phyloP scores from a whole-genome alignment of 2,329 filamentous ascomycete genomes.

The Tothia fuscella region DNA sequence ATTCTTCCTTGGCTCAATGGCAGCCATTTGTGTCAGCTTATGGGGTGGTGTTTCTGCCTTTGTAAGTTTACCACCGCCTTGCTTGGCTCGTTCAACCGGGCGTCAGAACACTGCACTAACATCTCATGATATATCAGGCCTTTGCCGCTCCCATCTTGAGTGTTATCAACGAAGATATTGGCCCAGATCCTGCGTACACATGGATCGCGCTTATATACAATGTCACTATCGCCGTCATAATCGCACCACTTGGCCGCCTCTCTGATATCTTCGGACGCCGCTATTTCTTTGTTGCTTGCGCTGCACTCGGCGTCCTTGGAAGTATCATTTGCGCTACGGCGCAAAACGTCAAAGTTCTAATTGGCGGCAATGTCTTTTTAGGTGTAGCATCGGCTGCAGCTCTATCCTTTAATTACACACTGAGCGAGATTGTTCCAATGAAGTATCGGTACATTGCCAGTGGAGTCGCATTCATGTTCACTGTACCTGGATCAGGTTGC shows the following conservation, averaged over 20 bases:
- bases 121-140: background rate
- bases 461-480: slow-evolving; percentile 8
- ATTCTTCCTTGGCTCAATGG: slow-evolving; percentile 8
- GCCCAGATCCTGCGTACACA: slow-evolving; percentile 22
- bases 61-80: too few relatives aligned
- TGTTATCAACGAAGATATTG: slow-evolving; percentile 20
- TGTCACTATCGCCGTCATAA: slow-evolving; percentile 14
- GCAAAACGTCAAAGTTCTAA: slow-evolving; percentile 13
- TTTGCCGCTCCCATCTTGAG: slow-evolving; percentile 1
- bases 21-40: slow-evolving; percentile 5
- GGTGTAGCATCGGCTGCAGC: slow-evolving; percentile 3
- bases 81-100: too few relatives aligned
- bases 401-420: slow-evolving; percentile 15
- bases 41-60: slow-evolving; percentile 7
- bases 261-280: slow-evolving; percentile 8
- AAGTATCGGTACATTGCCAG: slow-evolving; percentile 16
- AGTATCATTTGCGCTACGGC: slow-evolving; percentile 12
- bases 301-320: slow-evolving; percentile 6
- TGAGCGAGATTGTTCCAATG: slow-evolving; percentile 17
- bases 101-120: too few relatives aligned
- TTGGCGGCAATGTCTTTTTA: slow-evolving; percentile 9
- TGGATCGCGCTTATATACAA: slow-evolving; percentile 10
- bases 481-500: slow-evolving; percentile 11
- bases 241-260: slow-evolving; percentile 21
- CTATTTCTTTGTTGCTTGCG: slow-evolving; percentile 6